These are phyloP conservation scores for Scopulariopsis brevicaulis DNA, from an alignment of 2,329 filamentous ascomycete species.

Conservation along the genomic window DNA sequence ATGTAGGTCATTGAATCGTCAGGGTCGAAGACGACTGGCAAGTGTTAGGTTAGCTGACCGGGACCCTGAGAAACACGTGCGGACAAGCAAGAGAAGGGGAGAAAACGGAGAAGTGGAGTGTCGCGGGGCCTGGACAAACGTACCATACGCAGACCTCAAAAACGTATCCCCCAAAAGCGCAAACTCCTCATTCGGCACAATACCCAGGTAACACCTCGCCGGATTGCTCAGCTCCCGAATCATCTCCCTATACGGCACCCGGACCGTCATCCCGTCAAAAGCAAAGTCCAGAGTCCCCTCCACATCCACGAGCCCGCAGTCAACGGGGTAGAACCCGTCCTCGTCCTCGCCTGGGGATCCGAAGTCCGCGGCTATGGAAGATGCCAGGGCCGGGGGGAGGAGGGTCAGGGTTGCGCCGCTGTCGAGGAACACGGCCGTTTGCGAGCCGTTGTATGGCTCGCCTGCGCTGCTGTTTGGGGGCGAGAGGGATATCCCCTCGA, in stretches of 20 bases:
- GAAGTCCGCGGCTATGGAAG: conserved; percentile 36
- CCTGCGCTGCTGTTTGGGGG: conserved; percentile 16
- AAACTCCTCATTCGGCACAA: conserved; percentile 33
- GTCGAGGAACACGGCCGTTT: conserved; percentile 53
- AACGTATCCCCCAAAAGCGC: conserved; percentile 42
- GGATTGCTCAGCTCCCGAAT: conserved; percentile 10
- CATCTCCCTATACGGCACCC: conserved; percentile 37
- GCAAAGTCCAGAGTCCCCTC: conserved; percentile 34
- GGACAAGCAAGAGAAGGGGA: background rate
- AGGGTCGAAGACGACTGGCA: conserved; percentile 37
- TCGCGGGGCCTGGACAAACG: no score
- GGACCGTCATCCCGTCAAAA: conserved; percentile 34
- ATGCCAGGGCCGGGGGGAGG: conserved; percentile 44
- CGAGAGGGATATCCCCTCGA: conserved; percentile 30
- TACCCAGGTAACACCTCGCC: conserved; percentile 34
- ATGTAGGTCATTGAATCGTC: conserved; percentile 35
- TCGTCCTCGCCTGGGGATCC: conserved; percentile 24
- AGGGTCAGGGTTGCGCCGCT: conserved; percentile 60
- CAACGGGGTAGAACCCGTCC: conserved; percentile 32
- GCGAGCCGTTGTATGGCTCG: conserved; percentile 20
- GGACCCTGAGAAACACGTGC: background rate
- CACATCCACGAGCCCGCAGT: conserved; percentile 27
- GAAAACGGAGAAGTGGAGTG: background rate
- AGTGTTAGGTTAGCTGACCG: background rate
- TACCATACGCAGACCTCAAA: conserved; percentile 38